Base-by-base conservation (phyloP, 306 rosid genomes). In the Senna siamea region DNA sequence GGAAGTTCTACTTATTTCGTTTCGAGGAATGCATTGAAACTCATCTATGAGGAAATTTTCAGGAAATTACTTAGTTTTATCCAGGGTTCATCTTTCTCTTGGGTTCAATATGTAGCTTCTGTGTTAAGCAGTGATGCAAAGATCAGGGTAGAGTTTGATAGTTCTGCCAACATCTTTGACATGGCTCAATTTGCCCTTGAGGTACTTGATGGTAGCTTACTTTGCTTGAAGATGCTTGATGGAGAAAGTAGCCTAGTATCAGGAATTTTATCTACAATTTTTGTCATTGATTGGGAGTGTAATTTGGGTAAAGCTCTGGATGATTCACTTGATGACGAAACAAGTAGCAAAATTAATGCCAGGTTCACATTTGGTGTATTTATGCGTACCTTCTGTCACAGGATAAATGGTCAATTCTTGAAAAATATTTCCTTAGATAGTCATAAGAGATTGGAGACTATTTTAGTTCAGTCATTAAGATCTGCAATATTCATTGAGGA, bases 241-340 rank as follows among this genome's bases (percentile, higher is more conserved):
- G 82, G 80, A 53, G 85, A 89, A 79, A 83, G 81, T 89, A 84
- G 80, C 59, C 78, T 84, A 72, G 85, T 87, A 72, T 77, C 96
- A 20, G 76, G 81, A 72, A 87, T 94, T 84, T 82, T 88, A 76
- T 90, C 95, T 76, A 86, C 92, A 26, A 71, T 91, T 78, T 84
- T 86, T 78, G 60, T 92, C 67, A 88, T 88, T 70, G 85, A 81
- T 18, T 89, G 97, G 98, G 93, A 94, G 71, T 91, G 79, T 84
- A 66, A 78, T 74, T 63, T 82, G 76, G 75, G 76, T 54, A 79
- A 78, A 51, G 79, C 76, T 67, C 69, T 71, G 72, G 84, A 52
- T 38, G 81, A 73, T 77, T 79, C 78, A 73, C 54, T 72, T 77
- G 87, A 84, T 81, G 87, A 76, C 34, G 77, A 78, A 72, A 82